A percentile compares a stretch with the other conserved stretches of the same genome.
These are phyloP conservation scores for Erysimum cheiri DNA, from an alignment of 441 rosid genomes.

Conservation along the genomic window DNA sequence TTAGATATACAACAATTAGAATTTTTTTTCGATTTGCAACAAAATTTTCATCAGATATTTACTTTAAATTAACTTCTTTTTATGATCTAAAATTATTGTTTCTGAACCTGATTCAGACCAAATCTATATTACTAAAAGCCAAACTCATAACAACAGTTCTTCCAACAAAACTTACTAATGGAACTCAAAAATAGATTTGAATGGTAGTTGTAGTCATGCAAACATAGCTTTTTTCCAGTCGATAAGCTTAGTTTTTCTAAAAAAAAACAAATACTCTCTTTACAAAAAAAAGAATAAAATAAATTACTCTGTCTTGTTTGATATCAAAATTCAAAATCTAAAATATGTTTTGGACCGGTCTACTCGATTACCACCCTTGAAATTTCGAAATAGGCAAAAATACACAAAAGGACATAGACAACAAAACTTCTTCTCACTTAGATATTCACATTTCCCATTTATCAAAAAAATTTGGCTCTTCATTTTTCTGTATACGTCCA, in stretches of 20 bases:
- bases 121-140: neutral
- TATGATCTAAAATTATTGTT: neutral
- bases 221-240: too few species aligned
- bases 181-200: neutral
- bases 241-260: too few species aligned
- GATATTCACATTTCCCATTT: conserved; percentile 21
- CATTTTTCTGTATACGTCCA: conserved; percentile 17
- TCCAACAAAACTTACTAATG: neutral
- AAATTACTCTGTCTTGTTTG: neutral
- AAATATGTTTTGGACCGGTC: conserved; percentile 19
- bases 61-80: neutral
- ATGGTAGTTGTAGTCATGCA: neutral
- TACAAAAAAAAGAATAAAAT: neutral
- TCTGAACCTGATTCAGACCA: neutral
- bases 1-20: neutral
- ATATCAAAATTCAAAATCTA: neutral
- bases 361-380: conserved; percentile 21
- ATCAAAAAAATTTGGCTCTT: conserved; percentile 22
- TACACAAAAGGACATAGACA: conserved; percentile 27
- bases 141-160: neutral
- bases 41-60: neutral
- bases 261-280: too few species aligned
- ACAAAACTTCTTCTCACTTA: conserved; percentile 23
- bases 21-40: neutral
- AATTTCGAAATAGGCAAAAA: conserved; percentile 23